Evolutionary conservation across 2,329 filamentous ascomycete species (phyloP).

Genomic region (Fusarium protoensiforme): DNA sequence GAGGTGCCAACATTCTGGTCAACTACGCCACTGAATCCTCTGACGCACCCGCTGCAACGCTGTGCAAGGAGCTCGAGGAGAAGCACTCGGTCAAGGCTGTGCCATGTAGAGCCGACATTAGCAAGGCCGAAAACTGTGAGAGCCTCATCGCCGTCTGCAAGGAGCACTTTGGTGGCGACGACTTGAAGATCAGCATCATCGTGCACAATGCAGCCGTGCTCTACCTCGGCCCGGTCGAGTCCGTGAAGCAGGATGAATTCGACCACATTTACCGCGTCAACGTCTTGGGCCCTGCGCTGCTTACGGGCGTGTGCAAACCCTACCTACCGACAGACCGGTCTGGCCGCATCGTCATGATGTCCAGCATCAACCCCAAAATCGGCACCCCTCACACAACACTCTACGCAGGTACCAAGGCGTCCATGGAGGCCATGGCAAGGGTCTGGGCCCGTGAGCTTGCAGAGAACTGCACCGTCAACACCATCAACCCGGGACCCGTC

Average conservation of each 20-base stretch:
- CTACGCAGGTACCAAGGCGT: conserved; percentile 72
- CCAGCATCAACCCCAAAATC: conserved; percentile 62
- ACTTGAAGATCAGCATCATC: conserved; percentile 65
- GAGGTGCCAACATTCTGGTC: conserved; percentile 64
- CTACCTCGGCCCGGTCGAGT: conserved; percentile 57
- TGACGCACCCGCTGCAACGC: conserved; percentile 52
- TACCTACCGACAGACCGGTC: conserved; percentile 67
- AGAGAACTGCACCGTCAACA: conserved; percentile 67
- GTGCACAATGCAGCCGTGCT: conserved; percentile 69
- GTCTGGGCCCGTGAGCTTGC: conserved; percentile 70
- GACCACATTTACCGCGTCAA: conserved; percentile 67
- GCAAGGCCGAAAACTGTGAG: conserved; percentile 63
- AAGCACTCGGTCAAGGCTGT: conserved; percentile 60
- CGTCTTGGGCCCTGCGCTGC: conserved; percentile 66
- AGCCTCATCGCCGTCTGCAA: conserved; percentile 64
- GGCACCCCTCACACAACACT: conserved; percentile 66
- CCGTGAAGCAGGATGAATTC: conserved; percentile 62
- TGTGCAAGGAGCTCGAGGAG: conserved; percentile 56
- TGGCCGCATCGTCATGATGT: conserved; percentile 68
- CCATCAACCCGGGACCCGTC: conserved; percentile 61
- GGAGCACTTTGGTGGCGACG: conserved; percentile 54
- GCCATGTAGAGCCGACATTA: conserved; percentile 71
- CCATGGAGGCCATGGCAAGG: conserved; percentile 71
- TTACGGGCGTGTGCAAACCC: conserved; percentile 64
- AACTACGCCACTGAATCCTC: conserved; percentile 66